phyloP scores from a whole-genome alignment of 192 early-diverging fungal species.

The Thoreauomyces humboldtii region DNA sequence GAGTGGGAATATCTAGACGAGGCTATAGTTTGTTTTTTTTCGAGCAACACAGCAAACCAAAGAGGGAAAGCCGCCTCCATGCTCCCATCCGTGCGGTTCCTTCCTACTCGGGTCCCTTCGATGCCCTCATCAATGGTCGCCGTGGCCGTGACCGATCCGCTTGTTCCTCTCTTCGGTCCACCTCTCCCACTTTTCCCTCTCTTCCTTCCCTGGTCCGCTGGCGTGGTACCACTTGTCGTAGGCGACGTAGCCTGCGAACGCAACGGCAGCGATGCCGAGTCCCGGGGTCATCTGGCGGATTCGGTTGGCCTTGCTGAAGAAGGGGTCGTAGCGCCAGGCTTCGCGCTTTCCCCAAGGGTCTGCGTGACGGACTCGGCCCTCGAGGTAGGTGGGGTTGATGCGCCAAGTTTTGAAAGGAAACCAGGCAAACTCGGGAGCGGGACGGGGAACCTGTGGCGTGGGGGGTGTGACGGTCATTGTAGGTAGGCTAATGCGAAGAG shows the following conservation, averaged over 20 bases:
- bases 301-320: conserved; percentile 33
- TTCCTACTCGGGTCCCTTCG: too few species aligned
- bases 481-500: too few species aligned
- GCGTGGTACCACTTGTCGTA: conserved; percentile 50
- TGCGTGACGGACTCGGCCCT: neutral
- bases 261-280: conserved; percentile 31
- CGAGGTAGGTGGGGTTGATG: conserved; percentile 29
- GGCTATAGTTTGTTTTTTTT: too few species aligned
- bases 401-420: conserved; percentile 35
- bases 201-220: conserved; percentile 39
- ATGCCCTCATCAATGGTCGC: conserved; percentile 5
- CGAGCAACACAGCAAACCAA: too few species aligned
- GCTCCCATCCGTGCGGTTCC: too few species aligned
- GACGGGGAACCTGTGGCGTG: too few species aligned
- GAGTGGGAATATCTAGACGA: too few species aligned
- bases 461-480: conserved; percentile 3
- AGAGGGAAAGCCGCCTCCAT: too few species aligned
- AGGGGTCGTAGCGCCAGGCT: conserved; percentile 44
- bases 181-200: conserved; percentile 38
- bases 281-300: conserved; percentile 37
- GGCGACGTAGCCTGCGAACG: conserved; percentile 41
- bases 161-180: conserved; percentile 43
- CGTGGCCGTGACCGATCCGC: conserved; percentile 28
- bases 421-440: conserved; percentile 30
- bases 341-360: conserved; percentile 51